Base-by-base conservation (phyloP, 2,329 filamentous ascomycete species). In the Chalara sp. region DNA sequence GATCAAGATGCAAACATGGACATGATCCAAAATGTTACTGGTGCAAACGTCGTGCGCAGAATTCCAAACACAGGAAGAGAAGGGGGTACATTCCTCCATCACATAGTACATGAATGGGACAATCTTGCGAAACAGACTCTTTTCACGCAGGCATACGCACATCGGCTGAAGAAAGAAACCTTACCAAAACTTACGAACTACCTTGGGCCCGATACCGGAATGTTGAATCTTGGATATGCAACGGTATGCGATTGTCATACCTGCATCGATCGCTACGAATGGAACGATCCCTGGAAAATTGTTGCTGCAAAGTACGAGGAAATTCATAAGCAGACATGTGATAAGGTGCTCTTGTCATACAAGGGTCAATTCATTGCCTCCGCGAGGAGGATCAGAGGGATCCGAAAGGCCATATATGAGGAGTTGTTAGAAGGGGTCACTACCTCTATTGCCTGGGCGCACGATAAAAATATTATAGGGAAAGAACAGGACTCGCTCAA, bases 311-410 rank as follows among this genome's bases (percentile, higher is more conserved):
- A 72, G 12, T 70, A 56, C 32, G 53, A 63, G 29, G 55, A 59
- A 33, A 59, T 65, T n/a, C 63, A 67, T 46, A 55, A 55, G 3
- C 33, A 43, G 5, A 13, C 50, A 13, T 62, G 61, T 35, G 44
- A 49, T 59, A 47, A 60, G 51, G 62, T 74, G 3, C 59, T 68
- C 1, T 58, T 75, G 6, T 68, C 68, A 7, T 76, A 74, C 59
- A 72, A 72, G 53, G 74, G 73, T 2, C 73, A 76, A 53, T 76
- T 78, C 53, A 62, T 76, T 31, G 71, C 68, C 3, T 73, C 70
- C 4, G 70, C 68, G 0, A 59, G 60, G n/a, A 66, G 75, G 1
- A 72, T 76, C 6, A 63, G 72, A 6, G 69, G 62, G 0, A 53
- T 63, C 4, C 32, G 28, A 5, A 60, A 49, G 46, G 48, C 50